These are phyloP conservation scores for Gardenia jasminoides DNA, from an alignment of 257 asterid species.

Conservation along the genomic window DNA sequence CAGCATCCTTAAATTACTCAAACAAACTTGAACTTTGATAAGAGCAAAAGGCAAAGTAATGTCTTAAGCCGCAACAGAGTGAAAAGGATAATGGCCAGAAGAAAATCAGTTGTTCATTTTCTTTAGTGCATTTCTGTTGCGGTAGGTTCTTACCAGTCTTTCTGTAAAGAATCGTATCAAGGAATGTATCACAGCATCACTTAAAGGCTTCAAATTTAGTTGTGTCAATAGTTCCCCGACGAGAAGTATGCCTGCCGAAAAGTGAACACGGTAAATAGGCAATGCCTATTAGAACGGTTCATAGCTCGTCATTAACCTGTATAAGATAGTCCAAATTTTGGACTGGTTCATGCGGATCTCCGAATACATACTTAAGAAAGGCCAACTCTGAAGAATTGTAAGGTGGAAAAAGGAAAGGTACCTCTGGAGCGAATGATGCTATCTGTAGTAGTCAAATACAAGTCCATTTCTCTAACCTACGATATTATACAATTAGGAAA, in stretches of 20 bases:
- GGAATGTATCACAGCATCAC: slow-evolving; percentile 59
- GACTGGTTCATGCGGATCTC: neutral
- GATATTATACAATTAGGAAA: neutral
- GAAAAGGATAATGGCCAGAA: neutral
- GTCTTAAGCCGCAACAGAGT: neutral
- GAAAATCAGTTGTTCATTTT: neutral
- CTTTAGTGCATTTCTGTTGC: neutral
- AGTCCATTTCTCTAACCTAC: slow-evolving; percentile 89
- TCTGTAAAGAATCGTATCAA: slow-evolving; percentile 78
- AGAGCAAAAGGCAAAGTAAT: too few relatives aligned
- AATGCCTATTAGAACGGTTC: neutral
- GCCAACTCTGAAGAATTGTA: neutral
- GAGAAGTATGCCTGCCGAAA: slow-evolving; percentile 67
- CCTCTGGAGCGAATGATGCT: slow-evolving; percentile 77
- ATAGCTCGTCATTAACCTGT: neutral
- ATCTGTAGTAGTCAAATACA: slow-evolving; percentile 89
- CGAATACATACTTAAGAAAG: neutral
- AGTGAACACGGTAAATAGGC: slow-evolving; percentile 1
- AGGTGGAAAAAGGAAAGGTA: slow-evolving; percentile 16
- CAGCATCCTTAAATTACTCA: neutral
- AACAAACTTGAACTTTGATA: neutral
- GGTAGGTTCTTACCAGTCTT: slow-evolving; percentile 65
- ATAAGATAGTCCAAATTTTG: neutral
- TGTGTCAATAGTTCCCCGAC: slow-evolving; percentile 69
- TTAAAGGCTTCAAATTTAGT: slow-evolving; percentile 55